Base-by-base conservation (phyloP, 2,329 filamentous ascomycete genomes). In the Alternaria gaisen region DNA sequence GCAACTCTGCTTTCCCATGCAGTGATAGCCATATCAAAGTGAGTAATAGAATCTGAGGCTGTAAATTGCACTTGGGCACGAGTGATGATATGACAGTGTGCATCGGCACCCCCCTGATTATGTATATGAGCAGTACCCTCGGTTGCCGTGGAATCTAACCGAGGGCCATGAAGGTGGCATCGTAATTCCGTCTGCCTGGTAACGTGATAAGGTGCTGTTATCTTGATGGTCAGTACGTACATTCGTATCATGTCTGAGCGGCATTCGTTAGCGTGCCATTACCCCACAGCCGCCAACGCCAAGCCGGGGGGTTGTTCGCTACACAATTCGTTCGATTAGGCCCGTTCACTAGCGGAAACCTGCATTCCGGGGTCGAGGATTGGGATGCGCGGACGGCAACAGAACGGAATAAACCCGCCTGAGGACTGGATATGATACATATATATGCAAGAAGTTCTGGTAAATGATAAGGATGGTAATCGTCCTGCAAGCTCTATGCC, bases 1-100 rank as follows among this genome's bases (percentile, higher is more conserved):
- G 40, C 44, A 22, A 60, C 52, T 5, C 40, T 50, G 14, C 36
- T 38, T 11, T 56, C 52, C 57, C 57, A 60, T 36, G 57, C n/a
- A 10, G 44, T 22, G 16, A 36, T 18, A n/a, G 40, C 22, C 30
- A 47, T 55, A 14, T 9, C 47, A 1, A 36, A 11, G 14, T 11
- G 26, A 32, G 4, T 1, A 36, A 20, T 18, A 18, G 24, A 28
- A 30, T 11, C 28, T 30, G 11, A 11, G 10, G 28, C 28, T 30
- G 10, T 30, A 11, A 11, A 5, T 30, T 30, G 28, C 11, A 30
- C 28, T 11, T 11, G 10, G 28, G 9, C 11, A 30, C 7, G 9
- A 10, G 28, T 11, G 9, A 11, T 30, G 10, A 30, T 30, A 30
- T 11, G 9, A 30, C 11, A 10, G 28, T 30, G 28, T 30, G 28